Evolutionary conservation across 495 filamentous ascomycete species (phyloP), one percentile per base, ranked within the genome.

Genomic region (Arthonia radiata): DNA sequence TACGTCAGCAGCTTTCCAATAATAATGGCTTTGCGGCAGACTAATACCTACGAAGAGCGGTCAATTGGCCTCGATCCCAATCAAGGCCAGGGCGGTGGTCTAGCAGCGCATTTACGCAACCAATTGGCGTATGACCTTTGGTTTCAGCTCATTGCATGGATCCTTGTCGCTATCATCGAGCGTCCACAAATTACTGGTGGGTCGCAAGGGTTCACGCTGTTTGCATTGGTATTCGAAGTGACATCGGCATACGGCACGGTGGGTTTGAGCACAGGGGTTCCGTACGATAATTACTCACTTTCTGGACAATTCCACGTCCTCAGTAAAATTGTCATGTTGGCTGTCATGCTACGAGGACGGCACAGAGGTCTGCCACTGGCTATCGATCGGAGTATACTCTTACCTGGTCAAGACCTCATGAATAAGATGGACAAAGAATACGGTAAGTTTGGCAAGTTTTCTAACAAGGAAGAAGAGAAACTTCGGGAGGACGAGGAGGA

Each of bases 61-160:
- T 13, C 4, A 13, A 31, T 22, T 22, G 19, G 19, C 19, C 19
- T 22, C 19, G 19, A 22, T 22, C n/a, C n/a, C n/a, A 22, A 22
- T 7, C 7, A 22, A 22, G 19, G 11, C 11, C 7, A 6, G 7
- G 19, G 19, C 19, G 19, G 19, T 11, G 19, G 19, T 22, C 19
- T 22, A 11, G 19, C 7, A 21, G 17, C 22, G 5, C 30, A 32
- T 14, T 17, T 32, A 13, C 30, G 24, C 5, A 28, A 32, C 11
- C 30, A 32, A 15, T 15, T 32, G 8, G 30, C 30, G 4, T 32
- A 32, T 17, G 30, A 32, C 30, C 12, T 32, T 15, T 32, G 30
- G 30, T 32, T 19, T 16, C 23, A 25, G 4, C 5, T 15, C 13
- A 10, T 24, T n/a, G 30, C 30, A 4, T 19, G 13, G 3, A 27